A percentile compares a stretch with the other conserved stretches of the same genome.
These are phyloP conservation scores for Skeletonema grethae DNA, from an alignment of 108 stramenopile species.

Conservation along the genomic window DNA sequence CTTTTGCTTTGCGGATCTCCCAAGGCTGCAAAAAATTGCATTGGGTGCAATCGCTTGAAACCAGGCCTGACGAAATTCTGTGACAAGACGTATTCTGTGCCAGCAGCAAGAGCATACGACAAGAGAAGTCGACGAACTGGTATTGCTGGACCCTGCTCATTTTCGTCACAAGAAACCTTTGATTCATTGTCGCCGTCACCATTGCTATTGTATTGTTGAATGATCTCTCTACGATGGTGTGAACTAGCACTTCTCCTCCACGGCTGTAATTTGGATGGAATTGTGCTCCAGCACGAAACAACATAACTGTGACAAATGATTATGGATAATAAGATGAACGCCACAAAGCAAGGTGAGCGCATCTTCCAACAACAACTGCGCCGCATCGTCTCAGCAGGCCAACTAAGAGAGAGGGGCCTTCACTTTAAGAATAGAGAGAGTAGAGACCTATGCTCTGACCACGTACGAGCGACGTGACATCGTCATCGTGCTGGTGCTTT, in stretches of 20 bases:
- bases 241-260: neutral
- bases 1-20: neutral
- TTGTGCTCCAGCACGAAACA: neutral
- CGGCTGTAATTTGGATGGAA: neutral
- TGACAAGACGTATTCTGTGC: neutral
- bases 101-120: neutral
- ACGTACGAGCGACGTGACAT: too few species aligned
- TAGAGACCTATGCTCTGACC: too few species aligned
- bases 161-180: too few species aligned
- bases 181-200: neutral
- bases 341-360: neutral
- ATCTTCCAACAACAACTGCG: neutral
- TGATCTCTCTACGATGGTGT: neutral
- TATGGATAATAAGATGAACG: neutral
- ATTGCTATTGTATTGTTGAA: neutral
- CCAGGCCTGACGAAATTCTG: constrained; percentile 6
- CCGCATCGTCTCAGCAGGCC: neutral
- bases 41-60: constrained; percentile 3
- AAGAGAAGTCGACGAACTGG: constrained; percentile 3
- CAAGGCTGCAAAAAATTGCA: constrained; percentile 22
- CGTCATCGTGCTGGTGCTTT: too few species aligned
- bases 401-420: too few species aligned
- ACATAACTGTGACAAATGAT: neutral
- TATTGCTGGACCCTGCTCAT: neutral
- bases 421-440: too few species aligned